Evolutionary conservation across 1,139 yeast genomes (phyloP).

Genomic region (Taiozyma sp.): DNA sequence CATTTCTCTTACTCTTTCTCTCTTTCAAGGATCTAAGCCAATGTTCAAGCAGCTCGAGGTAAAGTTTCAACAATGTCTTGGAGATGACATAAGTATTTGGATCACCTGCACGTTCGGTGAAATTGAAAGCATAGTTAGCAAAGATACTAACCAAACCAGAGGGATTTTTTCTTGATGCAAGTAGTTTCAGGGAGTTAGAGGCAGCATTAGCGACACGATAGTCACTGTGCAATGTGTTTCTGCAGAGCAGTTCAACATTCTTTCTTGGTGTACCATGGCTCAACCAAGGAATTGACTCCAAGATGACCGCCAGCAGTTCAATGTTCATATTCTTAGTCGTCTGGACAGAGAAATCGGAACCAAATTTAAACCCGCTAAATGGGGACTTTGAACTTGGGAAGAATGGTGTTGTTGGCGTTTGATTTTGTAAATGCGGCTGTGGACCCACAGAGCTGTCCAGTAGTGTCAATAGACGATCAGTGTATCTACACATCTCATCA

Average conservation of each 20-base stretch:
- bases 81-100: slow-evolving; percentile 51
- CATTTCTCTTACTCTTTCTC: slow-evolving; percentile 23
- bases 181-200: slow-evolving; percentile 51
- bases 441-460: slow-evolving; percentile 62
- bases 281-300: slow-evolving; percentile 70
- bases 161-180: slow-evolving; percentile 70
- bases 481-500: slow-evolving; percentile 66
- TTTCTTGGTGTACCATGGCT: slow-evolving; percentile 46
- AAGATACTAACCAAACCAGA: slow-evolving; percentile 64
- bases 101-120: slow-evolving; percentile 58
- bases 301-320: slow-evolving; percentile 63
- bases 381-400: slow-evolving; percentile 33
- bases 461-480: slow-evolving; percentile 50
- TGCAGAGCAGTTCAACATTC: slow-evolving; percentile 65
- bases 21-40: slow-evolving; percentile 67
- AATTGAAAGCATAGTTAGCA: slow-evolving; percentile 75
- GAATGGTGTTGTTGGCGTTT: slow-evolving; percentile 28
- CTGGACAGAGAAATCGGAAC: slow-evolving; percentile 34
- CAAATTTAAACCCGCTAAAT: slow-evolving; percentile 45
- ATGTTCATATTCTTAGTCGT: slow-evolving; percentile 31
- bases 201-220: slow-evolving; percentile 58
- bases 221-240: slow-evolving; percentile 70
- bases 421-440: slow-evolving; percentile 23
- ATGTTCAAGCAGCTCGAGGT: slow-evolving; percentile 69
- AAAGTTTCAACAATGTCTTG: slow-evolving; percentile 57